Evolutionary conservation across 1,139 yeast genomes (phyloP).

Genomic region (Hansenula lynferdii): DNA sequence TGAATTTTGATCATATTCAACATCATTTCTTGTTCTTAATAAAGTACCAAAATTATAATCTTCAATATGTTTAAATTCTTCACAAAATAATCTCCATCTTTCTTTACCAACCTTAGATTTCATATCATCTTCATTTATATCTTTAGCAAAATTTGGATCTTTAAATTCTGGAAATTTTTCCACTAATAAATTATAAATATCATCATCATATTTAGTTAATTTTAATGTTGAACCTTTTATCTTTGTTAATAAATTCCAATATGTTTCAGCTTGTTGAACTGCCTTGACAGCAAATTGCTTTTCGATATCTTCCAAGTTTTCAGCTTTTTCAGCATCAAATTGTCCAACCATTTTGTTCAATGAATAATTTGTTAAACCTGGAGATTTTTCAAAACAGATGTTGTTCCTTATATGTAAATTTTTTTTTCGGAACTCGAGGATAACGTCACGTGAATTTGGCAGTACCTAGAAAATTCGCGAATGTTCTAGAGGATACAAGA

Average conservation of each 20-base stretch:
- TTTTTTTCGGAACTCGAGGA: background rate
- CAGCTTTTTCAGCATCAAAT: constrained; percentile 55
- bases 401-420: background rate
- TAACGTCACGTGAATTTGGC: constrained; percentile 1
- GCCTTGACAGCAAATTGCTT: constrained; percentile 98
- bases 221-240: constrained; percentile 76
- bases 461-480: constrained; percentile 6
- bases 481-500: background rate
- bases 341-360: constrained; percentile 19
- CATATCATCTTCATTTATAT: constrained; percentile 73
- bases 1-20: constrained; percentile 77
- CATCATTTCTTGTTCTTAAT: constrained; percentile 62
- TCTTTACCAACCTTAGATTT: constrained; percentile 77
- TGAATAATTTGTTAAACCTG: background rate
- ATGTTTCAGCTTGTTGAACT: constrained; percentile 91
- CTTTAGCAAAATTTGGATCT: constrained; percentile 48
- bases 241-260: constrained; percentile 75
- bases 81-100: constrained; percentile 88
- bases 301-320: constrained; percentile 71
- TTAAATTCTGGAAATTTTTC: constrained; percentile 83
- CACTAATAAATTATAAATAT: constrained; percentile 63
- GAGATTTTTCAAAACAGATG: too few species aligned
- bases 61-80: constrained; percentile 74
- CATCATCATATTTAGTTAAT: constrained; percentile 79
- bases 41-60: constrained; percentile 97